Evolutionary conservation across 306 rosid species (phyloP).

Genomic region (Cucurbita maxima): DNA sequence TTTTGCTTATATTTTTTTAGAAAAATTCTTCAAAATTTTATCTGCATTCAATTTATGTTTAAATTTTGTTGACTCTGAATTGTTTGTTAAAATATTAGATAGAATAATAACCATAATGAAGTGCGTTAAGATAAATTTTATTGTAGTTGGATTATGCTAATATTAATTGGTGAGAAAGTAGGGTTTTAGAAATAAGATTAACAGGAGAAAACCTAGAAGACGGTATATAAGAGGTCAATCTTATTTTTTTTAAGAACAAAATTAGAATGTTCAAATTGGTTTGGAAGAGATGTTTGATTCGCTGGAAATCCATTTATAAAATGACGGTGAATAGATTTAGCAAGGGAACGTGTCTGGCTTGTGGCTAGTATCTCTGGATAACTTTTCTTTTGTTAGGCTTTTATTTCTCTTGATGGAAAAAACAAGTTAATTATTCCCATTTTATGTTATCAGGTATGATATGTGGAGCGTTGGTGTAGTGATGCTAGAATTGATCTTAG

Average conservation of each 20-base stretch:
- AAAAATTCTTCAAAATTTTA: too few species aligned
- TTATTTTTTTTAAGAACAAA: neutral
- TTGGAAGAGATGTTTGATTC: neutral
- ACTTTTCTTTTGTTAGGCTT: neutral
- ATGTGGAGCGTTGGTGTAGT: conserved; percentile 98
- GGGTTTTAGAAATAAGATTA: neutral
- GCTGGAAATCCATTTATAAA: neutral
- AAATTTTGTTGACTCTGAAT: neutral
- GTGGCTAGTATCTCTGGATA: neutral
- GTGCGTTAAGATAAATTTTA: too few species aligned
- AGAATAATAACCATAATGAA: too few species aligned
- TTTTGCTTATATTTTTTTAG: too few species aligned
- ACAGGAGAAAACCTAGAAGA: neutral
- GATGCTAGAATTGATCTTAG: conserved; percentile 78
- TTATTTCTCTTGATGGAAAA: neutral
- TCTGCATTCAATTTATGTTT: neutral
- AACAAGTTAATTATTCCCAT: conserved; percentile 3
- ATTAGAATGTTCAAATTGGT: neutral
- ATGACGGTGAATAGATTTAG: too few species aligned
- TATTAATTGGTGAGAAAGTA: neutral
- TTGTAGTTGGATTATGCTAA: neutral
- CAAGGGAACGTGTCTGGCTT: neutral
- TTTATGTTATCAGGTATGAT: conserved; percentile 52
- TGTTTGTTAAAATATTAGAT: too few species aligned
- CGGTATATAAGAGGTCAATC: neutral